A percentile compares a stretch with the other conserved stretches of the same genome.
phyloP scores from a whole-genome alignment of 257 asterid species.

The Solanum virginianum region DNA sequence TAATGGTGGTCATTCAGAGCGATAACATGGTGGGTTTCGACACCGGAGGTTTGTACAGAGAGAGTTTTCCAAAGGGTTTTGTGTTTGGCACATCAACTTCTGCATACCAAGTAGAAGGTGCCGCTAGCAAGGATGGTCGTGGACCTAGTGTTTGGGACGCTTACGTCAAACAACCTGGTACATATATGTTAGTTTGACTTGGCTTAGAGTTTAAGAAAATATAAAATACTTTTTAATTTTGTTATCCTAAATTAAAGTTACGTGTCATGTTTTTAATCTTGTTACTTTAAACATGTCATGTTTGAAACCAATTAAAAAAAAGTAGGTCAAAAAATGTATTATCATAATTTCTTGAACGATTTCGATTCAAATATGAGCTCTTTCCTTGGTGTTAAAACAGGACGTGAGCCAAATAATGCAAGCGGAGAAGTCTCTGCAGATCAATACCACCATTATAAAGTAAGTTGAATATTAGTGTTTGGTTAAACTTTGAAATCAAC shows the following conservation, averaged over 20 bases:
- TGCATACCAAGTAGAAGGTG: conserved; percentile 14
- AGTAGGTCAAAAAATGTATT: not conserved
- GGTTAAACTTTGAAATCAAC: not conserved
- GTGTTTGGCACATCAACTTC: conserved; percentile 9
- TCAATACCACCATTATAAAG: conserved; percentile 6
- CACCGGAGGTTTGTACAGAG: conserved; percentile 4
- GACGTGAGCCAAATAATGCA: conserved; percentile 1
- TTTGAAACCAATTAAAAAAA: too few species aligned
- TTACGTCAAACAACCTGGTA: not conserved
- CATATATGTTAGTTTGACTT: too few species aligned
- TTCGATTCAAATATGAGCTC: not conserved
- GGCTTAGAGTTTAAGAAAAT: too few species aligned
- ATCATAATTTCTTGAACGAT: not conserved
- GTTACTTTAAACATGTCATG: too few species aligned
- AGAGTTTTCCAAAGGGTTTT: conserved; percentile 1
- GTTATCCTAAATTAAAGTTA: too few species aligned
- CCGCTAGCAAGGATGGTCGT: conserved; percentile 1
- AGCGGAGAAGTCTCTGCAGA: conserved; percentile 7
- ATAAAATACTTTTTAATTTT: too few species aligned
- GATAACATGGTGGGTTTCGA: not conserved
- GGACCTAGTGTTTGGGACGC: conserved; percentile 10
- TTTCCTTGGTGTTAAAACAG: not conserved
- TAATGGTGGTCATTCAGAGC: not conserved
- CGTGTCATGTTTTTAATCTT: too few species aligned
- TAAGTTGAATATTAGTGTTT: not conserved